These are phyloP conservation scores for Grosmannia clavigera DNA, from an alignment of 2,329 filamentous ascomycete genomes.

Conservation along the genomic window DNA sequence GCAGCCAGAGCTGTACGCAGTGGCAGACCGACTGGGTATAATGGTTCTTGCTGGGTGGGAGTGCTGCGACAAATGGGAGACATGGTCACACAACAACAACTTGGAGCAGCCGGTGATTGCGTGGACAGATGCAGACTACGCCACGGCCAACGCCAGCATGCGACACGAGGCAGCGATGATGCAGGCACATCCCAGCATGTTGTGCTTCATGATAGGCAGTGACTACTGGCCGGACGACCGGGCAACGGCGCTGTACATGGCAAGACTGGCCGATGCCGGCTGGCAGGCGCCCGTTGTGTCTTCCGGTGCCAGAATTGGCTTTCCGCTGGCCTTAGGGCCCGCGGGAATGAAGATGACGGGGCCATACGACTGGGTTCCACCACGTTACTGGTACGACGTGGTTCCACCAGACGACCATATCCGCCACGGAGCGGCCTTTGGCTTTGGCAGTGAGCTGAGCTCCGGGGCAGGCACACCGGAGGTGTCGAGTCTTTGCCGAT, in stretches of 20 bases:
- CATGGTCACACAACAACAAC: conserved; percentile 48
- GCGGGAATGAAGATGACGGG: conserved; percentile 55
- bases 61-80: conserved; percentile 58
- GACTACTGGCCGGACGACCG: conserved; percentile 51
- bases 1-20: conserved; percentile 45
- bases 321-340: conserved; percentile 35
- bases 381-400: conserved; percentile 49
- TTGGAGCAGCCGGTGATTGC: conserved; percentile 21
- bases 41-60: conserved; percentile 55
- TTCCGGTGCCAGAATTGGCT: conserved; percentile 43
- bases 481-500: conserved; percentile 37
- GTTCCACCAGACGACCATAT: conserved; percentile 20
- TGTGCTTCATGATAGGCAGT: conserved; percentile 47
- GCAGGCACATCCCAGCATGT: conserved; percentile 45
- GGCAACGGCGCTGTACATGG: conserved; percentile 39
- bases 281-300: conserved; percentile 47
- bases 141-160: conserved; percentile 40
- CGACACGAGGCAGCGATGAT: conserved; percentile 47
- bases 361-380: conserved; percentile 54
- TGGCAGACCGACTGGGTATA: conserved; percentile 45
- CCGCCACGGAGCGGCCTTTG: conserved; percentile 43
- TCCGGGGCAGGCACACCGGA: conserved; percentile 51
- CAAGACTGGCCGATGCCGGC: conserved; percentile 34
- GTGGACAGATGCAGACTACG: conserved; percentile 43
- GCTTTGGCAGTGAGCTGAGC: conserved; percentile 51